phyloP scores from a whole-genome alignment of 768 basidiomycete species.

The Collybia sordida region DNA sequence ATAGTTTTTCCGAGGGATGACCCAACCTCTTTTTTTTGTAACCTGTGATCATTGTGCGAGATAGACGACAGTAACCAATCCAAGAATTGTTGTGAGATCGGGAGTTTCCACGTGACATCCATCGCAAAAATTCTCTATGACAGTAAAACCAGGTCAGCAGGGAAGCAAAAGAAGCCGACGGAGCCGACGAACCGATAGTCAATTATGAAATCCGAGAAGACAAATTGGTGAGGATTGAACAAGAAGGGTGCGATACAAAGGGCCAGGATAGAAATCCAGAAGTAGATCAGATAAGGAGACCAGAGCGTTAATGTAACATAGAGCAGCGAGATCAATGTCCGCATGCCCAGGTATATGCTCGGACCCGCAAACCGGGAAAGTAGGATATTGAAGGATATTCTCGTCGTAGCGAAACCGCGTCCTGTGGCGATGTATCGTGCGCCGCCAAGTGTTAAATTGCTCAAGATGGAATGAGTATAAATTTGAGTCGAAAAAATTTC shows the following conservation, averaged over 20 bases:
- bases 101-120: constrained; percentile 99
- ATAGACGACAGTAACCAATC: constrained; percentile 98
- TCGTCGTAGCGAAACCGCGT: constrained; percentile 95
- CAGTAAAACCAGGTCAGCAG: constrained; percentile 5
- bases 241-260: constrained; percentile 95
- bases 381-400: constrained; percentile 91
- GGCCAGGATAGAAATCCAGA: constrained; percentile 94
- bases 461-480: constrained; percentile 95
- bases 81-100: constrained; percentile 96
- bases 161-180: background rate
- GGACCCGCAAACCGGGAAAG: constrained; percentile 99
- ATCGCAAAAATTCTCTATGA: constrained; percentile 89
- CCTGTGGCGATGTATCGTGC: constrained; percentile 99
- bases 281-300: constrained; percentile 93
- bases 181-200: constrained; percentile 69
- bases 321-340: constrained; percentile 87
- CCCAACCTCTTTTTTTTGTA: constrained; percentile 99
- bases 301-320: constrained; percentile 92
- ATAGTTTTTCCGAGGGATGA: constrained; percentile 95
- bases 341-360: constrained; percentile 95
- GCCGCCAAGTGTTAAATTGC: constrained; percentile 96
- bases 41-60: constrained; percentile 99
- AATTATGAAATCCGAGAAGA: constrained; percentile 94
- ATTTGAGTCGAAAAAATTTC: constrained; percentile 99
- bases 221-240: constrained; percentile 99